Base-by-base conservation (phyloP, 768 basidiomycete genomes). In the Guyanaporus albipodus region DNA sequence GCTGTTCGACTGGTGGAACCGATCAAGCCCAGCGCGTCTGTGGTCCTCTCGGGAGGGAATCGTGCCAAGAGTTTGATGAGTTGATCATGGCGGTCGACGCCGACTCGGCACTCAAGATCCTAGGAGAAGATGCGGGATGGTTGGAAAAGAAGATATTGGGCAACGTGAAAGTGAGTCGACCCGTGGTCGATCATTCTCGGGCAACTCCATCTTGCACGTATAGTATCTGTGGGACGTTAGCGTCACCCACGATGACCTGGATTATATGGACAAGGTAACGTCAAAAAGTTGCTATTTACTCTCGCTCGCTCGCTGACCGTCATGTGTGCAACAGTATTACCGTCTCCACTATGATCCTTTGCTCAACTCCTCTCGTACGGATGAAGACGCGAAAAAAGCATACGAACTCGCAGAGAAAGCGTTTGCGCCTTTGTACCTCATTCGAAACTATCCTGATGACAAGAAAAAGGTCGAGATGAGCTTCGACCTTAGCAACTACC, bases 21-120 rank as follows among this genome's bases (percentile, higher is more conserved):
- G 33, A 48, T 12, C 22, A 50, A 28, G 38, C 9, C 8, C 40
- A 48, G 28, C 29, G 10, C 11, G 24, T 27, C 15, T 7, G 38
- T 10, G 46, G 19, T 23, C 42, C 45, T 8, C 10, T 42, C 29
- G 46, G 42, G 22, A 5, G 6, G 6, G 53, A 45, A 32, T 17
- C 29, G 8, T 22, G 29, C 18, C 22, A 15, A 26, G 29, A 42
- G 7, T 48, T 48, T 33, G 50, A 42, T 17, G 42, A 53, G 36
- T 8, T 38, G 26, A 42, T 42, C 40, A 24, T 42, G 26, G 37
- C 50, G 9, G 50, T 46, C n/a, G 54, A 46, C 27, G 47, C 47
- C 6, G 32, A 54, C 22, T 35, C 36, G 22, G 42, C 33, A 22
- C 51, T 53, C 36, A 45, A 19, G 32, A 17, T 42, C 10, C 32